Base-by-base conservation (phyloP, 1,139 yeast genomes). In the Yamadazyma songkhlaensis region DNA sequence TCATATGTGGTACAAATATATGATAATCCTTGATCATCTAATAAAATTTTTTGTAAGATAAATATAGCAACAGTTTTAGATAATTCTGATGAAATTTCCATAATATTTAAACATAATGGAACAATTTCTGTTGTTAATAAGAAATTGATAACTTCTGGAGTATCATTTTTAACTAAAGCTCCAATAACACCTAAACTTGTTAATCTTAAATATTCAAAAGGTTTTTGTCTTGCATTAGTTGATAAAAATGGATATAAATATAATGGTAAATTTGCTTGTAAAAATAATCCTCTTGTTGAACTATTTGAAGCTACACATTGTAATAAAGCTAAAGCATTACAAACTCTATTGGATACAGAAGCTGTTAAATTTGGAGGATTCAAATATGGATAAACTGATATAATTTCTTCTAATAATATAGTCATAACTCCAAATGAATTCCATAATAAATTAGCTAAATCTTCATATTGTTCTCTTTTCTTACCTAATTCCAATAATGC, bases 281-380 rank as follows among this genome's bases (percentile, higher is more conserved):
- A 67, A 51, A 92, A 90, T 39, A 84, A 74, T 21, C 81, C 81
- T 55, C 96, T 79, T 0, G 97, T 92, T 49, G 87, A 95, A 31
- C 84, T 82, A 56, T 92, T 96, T 0, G 96, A 86, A 2, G 98
- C 98, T 35, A 92, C 96, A 63, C 98, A 92, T 60, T 92, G 98
- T 48, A 92, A 72, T 37, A 92, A 72, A 6, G 97, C 97, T 51
- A 92, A 69, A 1, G 97, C 97, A 62, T 92, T 92, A 61, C 98
- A 92, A 9, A 92, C 97, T 36, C 97, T 72, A 57, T 90, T 92
- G 3, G 95, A 84, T n/a, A 89, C 83, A 9, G 88, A 78, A 9
- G 95, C 88, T 3, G 92, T 82, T 43, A 92, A 72, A 34, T 78
- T 81, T 25, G 96, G 96, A 10, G 97, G 97, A 32, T 86, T 84